phyloP scores from a whole-genome alignment of 2,329 filamentous ascomycete species.

The Hypoxylon sp. region DNA sequence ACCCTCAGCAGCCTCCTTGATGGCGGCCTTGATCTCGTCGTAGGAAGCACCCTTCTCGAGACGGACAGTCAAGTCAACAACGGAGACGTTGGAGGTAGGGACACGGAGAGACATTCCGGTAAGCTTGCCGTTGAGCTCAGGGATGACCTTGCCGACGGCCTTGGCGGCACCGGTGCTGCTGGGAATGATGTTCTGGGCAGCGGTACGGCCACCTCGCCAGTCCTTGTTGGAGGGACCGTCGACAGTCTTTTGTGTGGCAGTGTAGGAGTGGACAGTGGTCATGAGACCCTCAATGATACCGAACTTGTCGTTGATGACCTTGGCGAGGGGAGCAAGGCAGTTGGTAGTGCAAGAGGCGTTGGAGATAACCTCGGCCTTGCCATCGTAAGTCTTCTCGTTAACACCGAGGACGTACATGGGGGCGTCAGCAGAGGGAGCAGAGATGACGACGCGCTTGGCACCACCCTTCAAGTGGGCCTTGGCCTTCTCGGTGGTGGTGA shows the following conservation, averaged over 20 bases:
- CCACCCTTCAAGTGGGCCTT: constrained; percentile 92
- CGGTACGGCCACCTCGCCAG: constrained; percentile 98
- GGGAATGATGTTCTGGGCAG: constrained; percentile 99
- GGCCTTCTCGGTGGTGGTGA: constrained; percentile 98
- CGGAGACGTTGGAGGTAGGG: constrained; percentile 97
- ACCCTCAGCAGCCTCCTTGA: constrained; percentile 88
- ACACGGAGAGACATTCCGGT: constrained; percentile 99
- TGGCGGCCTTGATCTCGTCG: constrained; percentile 89
- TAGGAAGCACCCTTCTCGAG: constrained; percentile 89
- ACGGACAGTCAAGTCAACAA: constrained; percentile 95
- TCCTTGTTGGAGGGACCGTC: constrained; percentile 98
- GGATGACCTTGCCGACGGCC: constrained; percentile 99
- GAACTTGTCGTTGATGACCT: constrained; percentile 99
- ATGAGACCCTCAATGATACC: constrained; percentile 98
- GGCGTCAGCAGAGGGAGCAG: constrained; percentile 90
- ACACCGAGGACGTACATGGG: constrained; percentile 99
- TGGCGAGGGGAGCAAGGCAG: constrained; percentile 98
- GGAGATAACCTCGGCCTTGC: constrained; percentile 91
- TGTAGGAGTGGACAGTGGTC: constrained; percentile 99
- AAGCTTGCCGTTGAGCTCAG: constrained; percentile 97
- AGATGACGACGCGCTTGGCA: constrained; percentile 98
- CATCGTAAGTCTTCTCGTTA: constrained; percentile 94
- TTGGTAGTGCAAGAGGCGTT: constrained; percentile 99
- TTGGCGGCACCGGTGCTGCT: constrained; percentile 99
- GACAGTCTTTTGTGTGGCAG: constrained; percentile 99